Evolutionary conservation across 805 yeast genomes (phyloP), one percentile per base, ranked within the genome.

Genomic region (Candida argentea): DNA sequence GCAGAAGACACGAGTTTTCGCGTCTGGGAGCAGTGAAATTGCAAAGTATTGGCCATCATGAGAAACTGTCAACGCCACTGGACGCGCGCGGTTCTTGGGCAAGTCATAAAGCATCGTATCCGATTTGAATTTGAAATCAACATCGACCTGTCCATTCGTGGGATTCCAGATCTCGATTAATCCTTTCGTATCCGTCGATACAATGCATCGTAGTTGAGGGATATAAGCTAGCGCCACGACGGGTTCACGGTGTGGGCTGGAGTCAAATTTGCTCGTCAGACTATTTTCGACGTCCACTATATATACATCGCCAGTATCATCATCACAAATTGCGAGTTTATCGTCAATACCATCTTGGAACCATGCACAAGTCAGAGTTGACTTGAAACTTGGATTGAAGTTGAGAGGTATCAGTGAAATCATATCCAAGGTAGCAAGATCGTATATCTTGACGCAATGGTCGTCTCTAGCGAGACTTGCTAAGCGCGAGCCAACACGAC

Each of bases 21-120:
- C 33, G 30, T 57, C 61, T 5, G 61, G 50, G n/a, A 30, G 21
- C 5, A 62, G 45, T n/a, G 37, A 22, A 1, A 44, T 35, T 7
- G 49, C 60, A 36, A 56, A 51, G 15, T 25, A 34, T n/a, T 40
- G 42, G 2, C 44, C 47, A 27, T 48, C 43, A 2, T 5, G 14
- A 19, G 24, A 14, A 10, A 53, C 33, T 10, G 34, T 24, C 5
- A 57, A 21, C 2, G 37, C 19, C 5, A 39, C 22, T 3, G 52
- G 49, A 2, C 31, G 24, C 2, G 52, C 32, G 31, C 58, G 59
- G 14, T 34, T 26, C 31, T 59, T 61, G 13, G 35, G 42, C 25
- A 61, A 37, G 11, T 52, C 55, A 33, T 56, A 40, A 25, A 48
- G 37, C 33, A 61, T 60, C 1, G 71, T 65, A 23, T 50, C 42